Evolutionary conservation across 2,329 filamentous ascomycete species (phyloP).

Genomic region (Zarea fungicola): DNA sequence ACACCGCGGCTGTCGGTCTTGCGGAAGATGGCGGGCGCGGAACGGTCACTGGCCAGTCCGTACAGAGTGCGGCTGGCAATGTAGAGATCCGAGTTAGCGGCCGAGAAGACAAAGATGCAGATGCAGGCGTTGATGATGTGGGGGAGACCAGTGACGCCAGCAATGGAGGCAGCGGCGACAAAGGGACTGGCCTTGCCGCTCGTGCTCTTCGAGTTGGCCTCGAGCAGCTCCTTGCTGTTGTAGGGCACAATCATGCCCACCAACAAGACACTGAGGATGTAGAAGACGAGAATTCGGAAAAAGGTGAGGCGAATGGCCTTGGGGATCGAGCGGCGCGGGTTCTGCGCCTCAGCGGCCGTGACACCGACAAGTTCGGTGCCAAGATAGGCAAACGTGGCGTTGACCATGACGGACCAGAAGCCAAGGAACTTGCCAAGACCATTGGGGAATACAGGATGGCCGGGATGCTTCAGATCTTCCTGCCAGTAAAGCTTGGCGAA

Average conservation of each 20-base stretch:
- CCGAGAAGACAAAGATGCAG: conserved; percentile 69
- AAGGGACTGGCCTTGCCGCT: conserved; percentile 50
- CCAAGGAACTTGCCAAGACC: conserved; percentile 49
- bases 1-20: conserved; percentile 67
- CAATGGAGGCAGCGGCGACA: conserved; percentile 64
- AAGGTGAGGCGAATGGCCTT: conserved; percentile 76
- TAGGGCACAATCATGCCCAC: conserved; percentile 74
- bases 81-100: conserved; percentile 73
- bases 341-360: conserved; percentile 73
- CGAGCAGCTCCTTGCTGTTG: conserved; percentile 54
- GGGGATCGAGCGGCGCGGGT: conserved; percentile 70
- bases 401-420: conserved; percentile 68
- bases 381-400: conserved; percentile 73
- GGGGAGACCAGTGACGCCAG: conserved; percentile 57
- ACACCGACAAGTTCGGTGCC: conserved; percentile 74
- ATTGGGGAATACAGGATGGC: too few relatives aligned
- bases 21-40: conserved; percentile 67
- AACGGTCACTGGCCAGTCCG: conserved; percentile 64
- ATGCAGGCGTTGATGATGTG: conserved; percentile 71
- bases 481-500: conserved; percentile 26
- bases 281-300: conserved; percentile 78
- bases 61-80: conserved; percentile 69
- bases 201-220: conserved; percentile 41
- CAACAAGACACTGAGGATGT: conserved; percentile 66
- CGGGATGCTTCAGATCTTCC: too few relatives aligned